Evolutionary conservation across 306 rosid genomes (phyloP).

Genomic region (Cucumis hystrix): DNA sequence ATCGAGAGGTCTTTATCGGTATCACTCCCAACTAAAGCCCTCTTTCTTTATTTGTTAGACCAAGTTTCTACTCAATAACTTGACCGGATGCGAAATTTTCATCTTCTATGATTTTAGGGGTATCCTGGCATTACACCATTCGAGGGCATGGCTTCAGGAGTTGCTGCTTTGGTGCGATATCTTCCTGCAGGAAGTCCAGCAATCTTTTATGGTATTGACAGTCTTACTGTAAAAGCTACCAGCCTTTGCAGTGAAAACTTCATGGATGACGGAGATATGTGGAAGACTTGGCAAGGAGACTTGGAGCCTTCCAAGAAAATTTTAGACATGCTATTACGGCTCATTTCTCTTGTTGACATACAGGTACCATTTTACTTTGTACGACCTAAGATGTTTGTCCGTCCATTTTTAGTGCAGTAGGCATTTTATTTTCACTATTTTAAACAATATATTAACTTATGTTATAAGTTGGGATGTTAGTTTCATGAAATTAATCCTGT

Average conservation of each 20-base stretch:
- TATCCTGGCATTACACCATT: slow-evolving; percentile 84
- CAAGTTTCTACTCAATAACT: background rate
- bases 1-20: slow-evolving; percentile 65
- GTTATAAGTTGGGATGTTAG: background rate
- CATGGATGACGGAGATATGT: slow-evolving; percentile 32
- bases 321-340: slow-evolving; percentile 64
- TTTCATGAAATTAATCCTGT: background rate
- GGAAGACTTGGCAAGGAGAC: slow-evolving; percentile 77
- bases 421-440: background rate
- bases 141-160: slow-evolving; percentile 93
- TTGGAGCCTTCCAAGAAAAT: slow-evolving; percentile 74
- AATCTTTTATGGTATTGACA: slow-evolving; percentile 59
- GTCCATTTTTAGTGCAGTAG: background rate
- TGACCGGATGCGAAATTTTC: background rate
- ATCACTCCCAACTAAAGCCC: background rate
- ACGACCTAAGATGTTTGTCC: background rate
- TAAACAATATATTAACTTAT: background rate
- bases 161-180: slow-evolving; percentile 58
- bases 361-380: slow-evolving; percentile 30
- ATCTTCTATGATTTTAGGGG: slow-evolving; percentile 35
- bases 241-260: slow-evolving; percentile 41
- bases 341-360: slow-evolving; percentile 69
- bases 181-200: slow-evolving; percentile 96
- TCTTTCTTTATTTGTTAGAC: background rate
- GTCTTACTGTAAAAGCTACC: slow-evolving; percentile 49